Evolutionary conservation across 148 eudicot genomes (phyloP).

Genomic region (Persicaria tinctoria): DNA sequence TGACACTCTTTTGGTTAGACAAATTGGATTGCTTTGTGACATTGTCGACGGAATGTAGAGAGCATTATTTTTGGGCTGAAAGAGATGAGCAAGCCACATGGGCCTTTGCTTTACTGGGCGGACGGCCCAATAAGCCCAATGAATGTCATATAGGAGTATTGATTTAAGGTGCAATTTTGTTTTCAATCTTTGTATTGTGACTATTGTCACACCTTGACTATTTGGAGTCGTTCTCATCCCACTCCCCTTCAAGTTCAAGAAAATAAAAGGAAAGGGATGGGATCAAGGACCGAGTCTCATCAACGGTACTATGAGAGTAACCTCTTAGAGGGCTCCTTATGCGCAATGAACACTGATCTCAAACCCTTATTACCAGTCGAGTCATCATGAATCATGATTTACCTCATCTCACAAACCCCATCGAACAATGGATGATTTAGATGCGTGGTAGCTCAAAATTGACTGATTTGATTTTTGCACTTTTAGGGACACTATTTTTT

Average conservation of each 20-base stretch:
- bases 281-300: too few relatives aligned
- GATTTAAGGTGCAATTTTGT: not conserved
- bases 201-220: not conserved
- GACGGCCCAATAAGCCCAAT: not conserved
- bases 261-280: not conserved
- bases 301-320: too few relatives aligned
- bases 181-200: not conserved
- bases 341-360: too few relatives aligned
- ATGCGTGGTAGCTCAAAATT: conserved; percentile 5
- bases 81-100: too few relatives aligned
- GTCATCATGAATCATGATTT: too few relatives aligned
- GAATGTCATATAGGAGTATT: not conserved
- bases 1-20: too few relatives aligned
- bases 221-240: not conserved
- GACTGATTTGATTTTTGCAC: not conserved
- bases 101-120: not conserved
- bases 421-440: too few relatives aligned
- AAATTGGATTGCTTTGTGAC: too few relatives aligned
- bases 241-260: conserved; percentile 3
- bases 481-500: not conserved
- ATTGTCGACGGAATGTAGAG: not conserved
- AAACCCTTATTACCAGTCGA: too few relatives aligned
- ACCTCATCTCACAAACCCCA: too few relatives aligned
- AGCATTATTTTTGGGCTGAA: not conserved
- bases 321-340: too few relatives aligned